phyloP scores from a whole-genome alignment of 805 yeast genomes.

The Zygoascus bituminiphila region DNA sequence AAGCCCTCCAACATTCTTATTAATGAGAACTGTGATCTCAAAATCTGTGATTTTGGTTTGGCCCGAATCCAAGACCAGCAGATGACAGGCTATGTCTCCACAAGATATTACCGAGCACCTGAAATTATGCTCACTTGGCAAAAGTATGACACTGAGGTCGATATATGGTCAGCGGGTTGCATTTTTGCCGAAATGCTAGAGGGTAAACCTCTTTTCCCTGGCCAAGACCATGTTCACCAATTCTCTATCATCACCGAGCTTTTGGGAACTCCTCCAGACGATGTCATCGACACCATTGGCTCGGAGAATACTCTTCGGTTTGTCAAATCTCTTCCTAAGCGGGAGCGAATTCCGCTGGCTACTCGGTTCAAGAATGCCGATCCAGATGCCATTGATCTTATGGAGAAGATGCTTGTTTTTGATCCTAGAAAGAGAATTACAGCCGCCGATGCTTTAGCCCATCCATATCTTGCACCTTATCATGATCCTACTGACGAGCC shows the following conservation, averaged over 20 bases:
- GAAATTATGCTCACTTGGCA: slow-evolving; percentile 99
- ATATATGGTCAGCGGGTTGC: slow-evolving; percentile 97
- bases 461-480: slow-evolving; percentile 87
- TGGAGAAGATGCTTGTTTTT: slow-evolving; percentile 85
- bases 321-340: slow-evolving; percentile 85
- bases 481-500: slow-evolving; percentile 99
- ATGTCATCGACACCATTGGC: slow-evolving; percentile 92
- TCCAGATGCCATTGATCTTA: slow-evolving; percentile 69
- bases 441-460: slow-evolving; percentile 82
- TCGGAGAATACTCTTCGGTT: slow-evolving; percentile 91
- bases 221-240: slow-evolving; percentile 97
- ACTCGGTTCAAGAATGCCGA: slow-evolving; percentile 67
- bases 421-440: slow-evolving; percentile 92
- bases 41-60: slow-evolving; percentile 88
- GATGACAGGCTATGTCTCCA: slow-evolving; percentile 97
- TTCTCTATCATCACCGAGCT: slow-evolving; percentile 94
- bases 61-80: slow-evolving; percentile 98
- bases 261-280: slow-evolving; percentile 92
- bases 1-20: slow-evolving; percentile 75
- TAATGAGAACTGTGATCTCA: slow-evolving; percentile 84
- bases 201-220: slow-evolving; percentile 95
- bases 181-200: slow-evolving; percentile 96
- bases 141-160: slow-evolving; percentile 92
- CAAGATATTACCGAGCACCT: slow-evolving; percentile 94
- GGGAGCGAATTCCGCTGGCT: slow-evolving; percentile 83